Percentiles rank a stretch among this genome's conserved stretches.
Conservation (phyloP, 257 asterid genomes). For the Rubia yunnanensis region DNA sequence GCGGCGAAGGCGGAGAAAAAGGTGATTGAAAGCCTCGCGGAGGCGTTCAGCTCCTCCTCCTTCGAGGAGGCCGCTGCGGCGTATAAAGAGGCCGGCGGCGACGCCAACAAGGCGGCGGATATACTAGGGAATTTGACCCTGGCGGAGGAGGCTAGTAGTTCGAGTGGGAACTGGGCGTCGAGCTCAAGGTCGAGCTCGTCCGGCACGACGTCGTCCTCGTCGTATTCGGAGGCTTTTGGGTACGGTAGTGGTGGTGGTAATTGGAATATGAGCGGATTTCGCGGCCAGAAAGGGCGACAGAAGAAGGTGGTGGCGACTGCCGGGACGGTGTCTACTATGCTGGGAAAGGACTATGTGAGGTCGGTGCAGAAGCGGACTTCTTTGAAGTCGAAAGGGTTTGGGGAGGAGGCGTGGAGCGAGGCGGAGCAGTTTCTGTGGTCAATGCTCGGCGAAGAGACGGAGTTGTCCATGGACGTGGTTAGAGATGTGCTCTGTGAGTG, state of each 20-base stretch:
- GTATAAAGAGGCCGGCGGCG: constrained; percentile 39
- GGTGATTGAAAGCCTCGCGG: constrained; percentile 32
- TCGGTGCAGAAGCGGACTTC: constrained; percentile 49
- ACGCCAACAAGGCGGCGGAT: constrained; percentile 41
- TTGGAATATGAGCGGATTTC: constrained; percentile 13
- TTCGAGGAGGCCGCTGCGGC: constrained; percentile 45
- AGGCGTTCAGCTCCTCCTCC: constrained; percentile 41
- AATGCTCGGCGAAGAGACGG: constrained; percentile 72
- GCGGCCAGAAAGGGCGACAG: constrained; percentile 33
- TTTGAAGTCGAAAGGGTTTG: constrained; percentile 29
- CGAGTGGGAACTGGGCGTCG: constrained; percentile 42
- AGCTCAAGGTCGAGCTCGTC: constrained; percentile 58
- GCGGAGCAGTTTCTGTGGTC: constrained; percentile 73
- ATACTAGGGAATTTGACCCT: constrained; percentile 20
- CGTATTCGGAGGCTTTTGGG: constrained; percentile 24
- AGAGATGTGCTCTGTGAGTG: constrained; percentile 81
- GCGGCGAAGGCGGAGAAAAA: constrained; percentile 15
- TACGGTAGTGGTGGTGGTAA: constrained; percentile 25
- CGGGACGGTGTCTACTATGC: constrained; percentile 59
- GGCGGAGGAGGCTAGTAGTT: constrained; percentile 38
- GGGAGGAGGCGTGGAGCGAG: constrained; percentile 41
- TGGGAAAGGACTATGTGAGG: constrained; percentile 84
- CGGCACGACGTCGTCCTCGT: constrained; percentile 12
- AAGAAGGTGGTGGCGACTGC: constrained; percentile 70
- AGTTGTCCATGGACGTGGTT: constrained; percentile 57